Base-by-base conservation (phyloP, 352 stramenopile species). In the Thraustochytrium sp. region DNA sequence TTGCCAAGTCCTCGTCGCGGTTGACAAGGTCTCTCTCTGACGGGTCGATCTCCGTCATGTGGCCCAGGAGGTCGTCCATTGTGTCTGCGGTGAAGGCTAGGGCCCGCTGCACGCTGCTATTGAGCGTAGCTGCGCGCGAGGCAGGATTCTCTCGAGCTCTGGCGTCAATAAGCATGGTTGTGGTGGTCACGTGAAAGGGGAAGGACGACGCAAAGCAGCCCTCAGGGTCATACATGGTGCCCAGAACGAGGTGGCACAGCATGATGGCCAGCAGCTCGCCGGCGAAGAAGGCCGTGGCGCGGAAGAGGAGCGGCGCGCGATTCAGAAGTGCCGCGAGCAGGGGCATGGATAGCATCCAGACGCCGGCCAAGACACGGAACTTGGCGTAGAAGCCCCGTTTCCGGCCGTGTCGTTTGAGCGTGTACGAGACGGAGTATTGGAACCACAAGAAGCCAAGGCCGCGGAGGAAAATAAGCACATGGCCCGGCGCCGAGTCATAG, bases 331-430 rank as follows among this genome's bases (percentile, higher is more conserved):
- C 48, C 48, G 38, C 68, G 0, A 44, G 26, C 11, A 80, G 36
- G 9, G 68, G 68, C 46, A 44, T 13, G 53, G 46, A 29, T 4
- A 80, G 68, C 5, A 80, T 9, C 68, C 68, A 80, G 18, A 80
- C 5, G 8, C 44, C 46, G 9, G 40, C 18, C 23, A 80, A 18
- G 13, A 0, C 0, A 26, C 68, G 26, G 18, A 80, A 49, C 44
- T 80, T 80, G 0, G 29, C 13, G 5, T 65, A 80, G 26, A 80
- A 80, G n/a, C 44, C 21, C 21, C 23, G 13, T 44, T 80, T 80
- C 13, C 8, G 3, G 23, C 38, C 3, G 53, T 80, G 46, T 5
- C 31, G 18, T 23, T 21, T 34, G 13, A 80, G 31, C 0, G 48
- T 80, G 5, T 75, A 26, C n/a, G n/a, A n/a, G 18, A 80, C 46